These are phyloP conservation scores for Senecio squalidus DNA, from an alignment of 140 eudicot species.

Conservation along the genomic window DNA sequence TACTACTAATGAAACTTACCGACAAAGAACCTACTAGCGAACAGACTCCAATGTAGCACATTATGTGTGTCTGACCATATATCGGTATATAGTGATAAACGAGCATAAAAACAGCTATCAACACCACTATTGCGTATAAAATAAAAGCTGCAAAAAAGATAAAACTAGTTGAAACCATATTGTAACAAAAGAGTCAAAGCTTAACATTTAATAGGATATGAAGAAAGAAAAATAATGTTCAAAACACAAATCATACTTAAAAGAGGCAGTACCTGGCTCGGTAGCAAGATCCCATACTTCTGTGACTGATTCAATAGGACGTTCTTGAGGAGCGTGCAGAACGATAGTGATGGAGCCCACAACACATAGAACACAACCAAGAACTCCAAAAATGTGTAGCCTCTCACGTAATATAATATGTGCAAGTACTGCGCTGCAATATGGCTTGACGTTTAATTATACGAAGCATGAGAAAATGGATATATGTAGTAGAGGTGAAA, in stretches of 20 bases:
- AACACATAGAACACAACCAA: slow-evolving; percentile 77
- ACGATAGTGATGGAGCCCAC: slow-evolving; percentile 82
- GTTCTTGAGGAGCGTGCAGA: slow-evolving; percentile 78
- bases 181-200: slow-evolving; percentile 1
- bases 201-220: background rate
- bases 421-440: slow-evolving; percentile 64
- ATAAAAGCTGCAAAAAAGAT: slow-evolving; percentile 69
- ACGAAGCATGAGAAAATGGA: slow-evolving; percentile 5
- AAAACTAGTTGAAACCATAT: background rate
- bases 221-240: background rate
- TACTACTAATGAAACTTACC: slow-evolving; percentile 45
- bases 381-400: slow-evolving; percentile 72
- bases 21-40: slow-evolving; percentile 93
- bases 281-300: slow-evolving; percentile 93
- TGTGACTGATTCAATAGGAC: slow-evolving; percentile 62
- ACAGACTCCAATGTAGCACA: slow-evolving; percentile 92
- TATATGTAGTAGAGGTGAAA: background rate
- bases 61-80: slow-evolving; percentile 93
- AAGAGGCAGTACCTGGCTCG: slow-evolving; percentile 44
- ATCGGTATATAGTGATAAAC: slow-evolving; percentile 66
- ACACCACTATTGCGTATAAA: slow-evolving; percentile 63
- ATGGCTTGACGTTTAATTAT: slow-evolving; percentile 24
- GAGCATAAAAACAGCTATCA: slow-evolving; percentile 56
- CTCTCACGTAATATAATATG: slow-evolving; percentile 64
- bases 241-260: background rate